Base-by-base conservation (phyloP, 768 basidiomycete species). In the Tylopilus vinaceipallidus region DNA sequence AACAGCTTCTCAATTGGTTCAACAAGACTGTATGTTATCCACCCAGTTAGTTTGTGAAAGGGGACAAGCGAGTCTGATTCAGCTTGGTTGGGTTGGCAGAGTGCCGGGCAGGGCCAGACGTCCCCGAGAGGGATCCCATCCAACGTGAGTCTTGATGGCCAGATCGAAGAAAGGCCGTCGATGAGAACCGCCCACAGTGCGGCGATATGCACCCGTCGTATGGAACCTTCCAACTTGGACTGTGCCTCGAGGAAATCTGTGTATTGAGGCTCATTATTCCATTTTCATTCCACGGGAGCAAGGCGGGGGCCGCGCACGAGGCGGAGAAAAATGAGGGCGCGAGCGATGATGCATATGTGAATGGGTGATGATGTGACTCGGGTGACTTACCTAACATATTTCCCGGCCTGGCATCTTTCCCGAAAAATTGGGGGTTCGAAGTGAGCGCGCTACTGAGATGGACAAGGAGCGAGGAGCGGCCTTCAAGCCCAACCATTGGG, bases 1-100 rank as follows among this genome's bases (percentile, higher is more conserved):
- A 94, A 74, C 2, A 85, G 71, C 55, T 77, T 81, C 66, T 94
- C 80, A 36, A 98, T 78, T 2, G 89, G 84, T 65, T 94, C 88
- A 29, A 97, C 74, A 17, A 99, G 75, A 57, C 86, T 88, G 66
- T 97, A 95, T 8, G 93, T 87, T 48, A 91, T 76, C 95, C 95
- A 99, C 53, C 88, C 87, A 0, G 91, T 92, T 41, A 99, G 77
- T 67, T 99, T 98, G 73, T 98, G 95, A 76, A 98, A 98, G 0
- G 93, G 89, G 7, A 98, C 91, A 26, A 91, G 74, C 45, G 83
- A 77, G 45, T 85, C 85, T 12, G 24, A 33, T 57, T 82, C 81
- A 20, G 63, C 43, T 17, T 59, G 58, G 6, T 48, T 55, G 12
- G 46, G 50, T 11, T 38, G 49, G 39, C 60, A 61, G 53, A 85